A percentile compares a stretch with the other conserved stretches of the same genome.
Evolutionary conservation across 345 rosid genomes (phyloP).

Genomic region (Melaleuca quinquenervia): DNA sequence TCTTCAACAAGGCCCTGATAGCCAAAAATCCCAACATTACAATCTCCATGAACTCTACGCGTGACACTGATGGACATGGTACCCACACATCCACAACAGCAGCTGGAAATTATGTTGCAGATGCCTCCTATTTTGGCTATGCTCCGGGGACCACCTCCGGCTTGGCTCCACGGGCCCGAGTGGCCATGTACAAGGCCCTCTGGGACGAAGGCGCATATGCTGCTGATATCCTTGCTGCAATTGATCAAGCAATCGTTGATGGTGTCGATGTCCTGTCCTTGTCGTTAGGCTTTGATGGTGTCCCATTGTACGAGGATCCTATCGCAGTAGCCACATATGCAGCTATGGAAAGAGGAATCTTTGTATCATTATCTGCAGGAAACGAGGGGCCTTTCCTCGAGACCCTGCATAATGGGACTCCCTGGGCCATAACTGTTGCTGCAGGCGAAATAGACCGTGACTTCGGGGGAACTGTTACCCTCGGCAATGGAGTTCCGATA

Average conservation of each 20-base stretch:
- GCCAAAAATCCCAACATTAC: constrained; percentile 19
- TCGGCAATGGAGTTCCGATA: constrained; percentile 3
- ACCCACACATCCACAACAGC: constrained; percentile 49
- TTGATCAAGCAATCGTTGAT: too few species aligned
- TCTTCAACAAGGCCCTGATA: constrained; percentile 30
- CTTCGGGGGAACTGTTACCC: constrained; percentile 11
- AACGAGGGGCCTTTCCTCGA: constrained; percentile 14
- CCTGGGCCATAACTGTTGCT: constrained; percentile 36
- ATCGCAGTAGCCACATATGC: constrained; percentile 22
- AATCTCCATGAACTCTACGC: constrained; percentile 31
- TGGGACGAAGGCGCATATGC: neutral
- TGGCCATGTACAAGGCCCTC: constrained; percentile 44
- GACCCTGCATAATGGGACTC: constrained; percentile 33
- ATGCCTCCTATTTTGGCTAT: constrained; percentile 34
- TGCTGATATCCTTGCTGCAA: too few species aligned
- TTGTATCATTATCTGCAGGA: constrained; percentile 41
- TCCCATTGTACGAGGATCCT: too few species aligned
- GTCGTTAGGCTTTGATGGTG: too few species aligned
- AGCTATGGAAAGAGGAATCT: constrained; percentile 31
- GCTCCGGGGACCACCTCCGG: constrained; percentile 32
- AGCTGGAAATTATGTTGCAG: constrained; percentile 21
- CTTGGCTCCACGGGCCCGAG: constrained; percentile 32
- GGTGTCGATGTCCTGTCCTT: too few species aligned
- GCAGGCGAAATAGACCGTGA: constrained; percentile 34
- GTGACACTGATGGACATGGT: constrained; percentile 42